Conservation (phyloP, 768 basidiomycete species). For the Lactifluus pinguis region DNA sequence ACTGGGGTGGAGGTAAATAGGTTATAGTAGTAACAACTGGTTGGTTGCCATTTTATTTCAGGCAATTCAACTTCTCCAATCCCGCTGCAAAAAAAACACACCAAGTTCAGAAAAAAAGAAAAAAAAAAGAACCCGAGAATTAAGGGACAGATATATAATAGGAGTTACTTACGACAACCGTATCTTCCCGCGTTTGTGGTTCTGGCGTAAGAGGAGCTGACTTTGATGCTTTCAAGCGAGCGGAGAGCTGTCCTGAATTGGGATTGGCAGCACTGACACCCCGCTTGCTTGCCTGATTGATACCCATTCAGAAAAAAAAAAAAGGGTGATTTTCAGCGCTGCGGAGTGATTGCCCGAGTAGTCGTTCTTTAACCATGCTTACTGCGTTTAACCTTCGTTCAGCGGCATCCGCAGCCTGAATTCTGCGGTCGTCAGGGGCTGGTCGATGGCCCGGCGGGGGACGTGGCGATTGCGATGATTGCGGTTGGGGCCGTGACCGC, state of each 20-base stretch:
- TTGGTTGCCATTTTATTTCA: background rate
- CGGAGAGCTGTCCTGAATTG: conserved; percentile 36
- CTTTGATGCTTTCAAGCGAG: conserved; percentile 34
- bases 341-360: background rate
- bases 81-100: conserved; percentile 32
- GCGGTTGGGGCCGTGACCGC: background rate
- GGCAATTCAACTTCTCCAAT: conserved; percentile 23
- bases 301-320: no score
- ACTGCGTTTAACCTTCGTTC: conserved; percentile 29
- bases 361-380: conserved; percentile 4
- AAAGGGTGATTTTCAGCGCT: background rate
- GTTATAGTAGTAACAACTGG: conserved; percentile 3
- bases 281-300: conserved; percentile 34
- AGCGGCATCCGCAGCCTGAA: conserved; percentile 31
- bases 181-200: conserved; percentile 30
- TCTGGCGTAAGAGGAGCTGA: conserved; percentile 30
- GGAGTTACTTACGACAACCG: conserved; percentile 35
- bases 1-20: conserved; percentile 5
- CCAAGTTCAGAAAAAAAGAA: conserved; percentile 21
- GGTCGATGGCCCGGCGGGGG: background rate
- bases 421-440: conserved; percentile 11
- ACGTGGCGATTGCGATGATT: background rate
- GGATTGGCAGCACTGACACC: conserved; percentile 38
- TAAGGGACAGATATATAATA: conserved; percentile 5
- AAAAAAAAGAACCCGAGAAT: conserved; percentile 9